These are phyloP conservation scores for Tolypocladium ophioglossoides DNA, from an alignment of 2,329 filamentous ascomycete genomes.

Conservation along the genomic window DNA sequence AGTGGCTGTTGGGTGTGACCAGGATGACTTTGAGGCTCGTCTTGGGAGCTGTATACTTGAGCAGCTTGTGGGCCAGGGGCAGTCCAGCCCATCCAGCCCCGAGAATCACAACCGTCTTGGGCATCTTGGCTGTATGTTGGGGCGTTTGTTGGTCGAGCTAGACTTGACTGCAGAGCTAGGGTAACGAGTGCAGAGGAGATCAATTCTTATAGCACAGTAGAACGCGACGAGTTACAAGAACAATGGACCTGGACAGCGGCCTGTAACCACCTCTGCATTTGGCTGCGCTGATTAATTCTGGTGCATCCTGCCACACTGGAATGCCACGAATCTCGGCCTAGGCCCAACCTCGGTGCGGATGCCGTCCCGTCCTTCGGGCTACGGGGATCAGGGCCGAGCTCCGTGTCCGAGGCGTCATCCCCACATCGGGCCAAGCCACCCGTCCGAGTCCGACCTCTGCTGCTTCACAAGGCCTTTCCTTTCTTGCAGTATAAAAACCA, in stretches of 20 bases:
- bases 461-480: not conserved
- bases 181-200: not conserved
- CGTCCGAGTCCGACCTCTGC: too few species aligned
- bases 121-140: constrained; percentile 20
- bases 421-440: not conserved
- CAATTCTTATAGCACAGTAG: not conserved
- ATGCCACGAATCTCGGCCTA: too few species aligned
- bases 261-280: not conserved
- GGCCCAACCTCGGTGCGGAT: not conserved
- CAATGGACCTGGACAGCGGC: not conserved
- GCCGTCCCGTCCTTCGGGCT: not conserved
- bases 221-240: too few species aligned
- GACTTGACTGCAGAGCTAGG: not conserved
- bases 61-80: constrained; percentile 37
- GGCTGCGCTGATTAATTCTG: not conserved
- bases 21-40: constrained; percentile 38
- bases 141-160: not conserved
- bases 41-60: constrained; percentile 35
- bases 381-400: constrained; percentile 12
- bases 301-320: not conserved
- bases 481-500: not conserved
- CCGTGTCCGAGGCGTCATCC: constrained; percentile 12
- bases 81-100: constrained; percentile 42
- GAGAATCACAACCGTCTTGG: constrained; percentile 40
- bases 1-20: constrained; percentile 41